These are phyloP conservation scores for Knoxia roxburghii DNA, from an alignment of 257 asterid species.

Conservation along the genomic window DNA sequence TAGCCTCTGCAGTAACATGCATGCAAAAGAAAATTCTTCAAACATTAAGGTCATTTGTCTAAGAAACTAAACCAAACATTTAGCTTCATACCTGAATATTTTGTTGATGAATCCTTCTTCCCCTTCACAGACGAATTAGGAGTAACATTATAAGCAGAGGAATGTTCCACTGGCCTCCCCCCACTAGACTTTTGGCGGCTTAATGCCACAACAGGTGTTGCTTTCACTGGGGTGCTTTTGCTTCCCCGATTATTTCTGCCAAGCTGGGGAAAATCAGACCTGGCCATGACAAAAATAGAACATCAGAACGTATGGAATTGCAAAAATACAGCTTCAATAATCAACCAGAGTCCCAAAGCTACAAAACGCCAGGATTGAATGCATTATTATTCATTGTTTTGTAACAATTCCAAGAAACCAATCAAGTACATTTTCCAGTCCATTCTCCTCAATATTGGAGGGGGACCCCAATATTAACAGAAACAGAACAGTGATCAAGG, in stretches of 20 bases:
- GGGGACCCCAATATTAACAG: no score
- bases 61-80: background rate
- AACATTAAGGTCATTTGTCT: background rate
- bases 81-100: slow-evolving; percentile 55
- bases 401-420: background rate
- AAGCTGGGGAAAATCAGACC: slow-evolving; percentile 76
- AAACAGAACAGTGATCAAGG: background rate
- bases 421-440: background rate
- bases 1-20: slow-evolving; percentile 59
- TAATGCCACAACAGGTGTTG: slow-evolving; percentile 42
- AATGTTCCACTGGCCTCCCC: slow-evolving; percentile 40
- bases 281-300: slow-evolving; percentile 31
- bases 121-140: slow-evolving; percentile 48
- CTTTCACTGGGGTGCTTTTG: slow-evolving; percentile 56
- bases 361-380: background rate
- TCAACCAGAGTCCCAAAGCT: background rate
- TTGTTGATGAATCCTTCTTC: slow-evolving; percentile 47
- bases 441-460: background rate
- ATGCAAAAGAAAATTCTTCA: background rate
- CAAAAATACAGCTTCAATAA: background rate
- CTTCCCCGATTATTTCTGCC: slow-evolving; percentile 57
- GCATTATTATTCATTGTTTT: background rate
- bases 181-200: slow-evolving; percentile 52
- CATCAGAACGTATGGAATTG: background rate
- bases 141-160: slow-evolving; percentile 43